Evolutionary conservation across 2,329 filamentous ascomycete genomes (phyloP).

Genomic region (Cordyceps sp.): DNA sequence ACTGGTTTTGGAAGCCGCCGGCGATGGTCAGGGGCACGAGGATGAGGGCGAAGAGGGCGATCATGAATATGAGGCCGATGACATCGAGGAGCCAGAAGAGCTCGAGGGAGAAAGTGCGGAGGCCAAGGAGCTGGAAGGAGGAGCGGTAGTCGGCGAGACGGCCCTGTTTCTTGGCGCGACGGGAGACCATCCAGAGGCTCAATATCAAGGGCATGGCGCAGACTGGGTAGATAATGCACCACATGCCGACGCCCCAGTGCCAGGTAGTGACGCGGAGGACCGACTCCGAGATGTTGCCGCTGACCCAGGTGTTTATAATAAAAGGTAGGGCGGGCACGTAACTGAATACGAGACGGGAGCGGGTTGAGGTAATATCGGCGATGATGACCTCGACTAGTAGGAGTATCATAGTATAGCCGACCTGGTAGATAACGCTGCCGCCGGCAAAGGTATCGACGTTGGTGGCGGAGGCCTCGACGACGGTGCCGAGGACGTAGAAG

Average conservation of each 20-base stretch:
- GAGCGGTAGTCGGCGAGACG: conserved; percentile 18
- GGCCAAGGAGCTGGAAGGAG: conserved; percentile 3
- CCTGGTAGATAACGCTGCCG: conserved; percentile 38
- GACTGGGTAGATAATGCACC: conserved; percentile 41
- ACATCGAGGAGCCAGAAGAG: conserved; percentile 22
- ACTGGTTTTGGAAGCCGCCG: conserved; percentile 27
- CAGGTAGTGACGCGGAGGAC: conserved; percentile 35
- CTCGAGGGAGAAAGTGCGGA: conserved; percentile 1
- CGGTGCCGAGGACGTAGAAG: conserved; percentile 36
- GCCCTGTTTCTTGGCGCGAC: conserved; percentile 1
- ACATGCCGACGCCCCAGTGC: conserved; percentile 50
- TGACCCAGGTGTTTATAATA: conserved; percentile 47
- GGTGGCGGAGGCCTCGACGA: conserved; percentile 32
- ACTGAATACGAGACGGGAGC: conserved; percentile 42
- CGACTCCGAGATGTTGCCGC: conserved; percentile 35
- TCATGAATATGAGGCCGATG: conserved; percentile 27
- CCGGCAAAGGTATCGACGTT: conserved; percentile 32
- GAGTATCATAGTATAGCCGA: conserved; percentile 40
- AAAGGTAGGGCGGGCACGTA: conserved; percentile 43
- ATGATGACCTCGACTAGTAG: conserved; percentile 44
- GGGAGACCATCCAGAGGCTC: conserved; percentile 17
- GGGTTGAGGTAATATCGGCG: conserved; percentile 41
- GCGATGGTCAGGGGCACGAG: conserved; percentile 37
- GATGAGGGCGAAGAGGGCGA: conserved; percentile 27
- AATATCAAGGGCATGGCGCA: conserved; percentile 37